Evolutionary conservation across 2,329 filamentous ascomycete genomes (phyloP).

Genomic region (Colletotrichum sp.): DNA sequence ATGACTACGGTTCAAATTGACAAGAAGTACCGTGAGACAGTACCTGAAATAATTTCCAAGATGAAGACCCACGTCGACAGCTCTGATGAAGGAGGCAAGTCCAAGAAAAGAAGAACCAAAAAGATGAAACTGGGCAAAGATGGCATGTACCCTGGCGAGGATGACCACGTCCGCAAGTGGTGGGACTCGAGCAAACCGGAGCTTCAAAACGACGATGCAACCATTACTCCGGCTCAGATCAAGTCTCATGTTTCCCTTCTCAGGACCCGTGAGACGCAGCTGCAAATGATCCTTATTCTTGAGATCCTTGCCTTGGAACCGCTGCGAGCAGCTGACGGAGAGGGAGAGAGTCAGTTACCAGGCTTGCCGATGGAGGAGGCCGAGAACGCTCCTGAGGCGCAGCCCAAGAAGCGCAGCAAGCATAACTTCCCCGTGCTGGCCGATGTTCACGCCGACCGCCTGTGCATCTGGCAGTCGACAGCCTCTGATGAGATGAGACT

Average conservation of each 20-base stretch:
- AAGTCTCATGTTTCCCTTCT: constrained; percentile 70
- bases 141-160: constrained; percentile 72
- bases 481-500: constrained; percentile 63
- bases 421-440: constrained; percentile 70
- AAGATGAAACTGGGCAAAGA: constrained; percentile 72
- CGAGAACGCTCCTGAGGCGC: constrained; percentile 33
- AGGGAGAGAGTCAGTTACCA: constrained; percentile 52
- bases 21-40: constrained; percentile 78
- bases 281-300: constrained; percentile 81
- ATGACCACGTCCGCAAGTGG: constrained; percentile 70
- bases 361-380: constrained; percentile 42
- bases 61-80: constrained; percentile 63
- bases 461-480: constrained; percentile 86
- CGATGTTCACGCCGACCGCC: constrained; percentile 76
- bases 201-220: constrained; percentile 46
- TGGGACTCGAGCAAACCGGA: constrained; percentile 67
- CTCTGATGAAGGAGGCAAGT: constrained; percentile 49
- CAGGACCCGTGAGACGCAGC: constrained; percentile 76
- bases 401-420: constrained; percentile 62
- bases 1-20: constrained; percentile 72
- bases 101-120: constrained; percentile 60
- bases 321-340: constrained; percentile 44
- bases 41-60: constrained; percentile 65
- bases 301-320: constrained; percentile 77
- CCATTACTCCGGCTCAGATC: constrained; percentile 55